These are phyloP conservation scores for Tylopilus sp. DNA, from an alignment of 1,284 basidiomycete genomes.

Conservation along the genomic window DNA sequence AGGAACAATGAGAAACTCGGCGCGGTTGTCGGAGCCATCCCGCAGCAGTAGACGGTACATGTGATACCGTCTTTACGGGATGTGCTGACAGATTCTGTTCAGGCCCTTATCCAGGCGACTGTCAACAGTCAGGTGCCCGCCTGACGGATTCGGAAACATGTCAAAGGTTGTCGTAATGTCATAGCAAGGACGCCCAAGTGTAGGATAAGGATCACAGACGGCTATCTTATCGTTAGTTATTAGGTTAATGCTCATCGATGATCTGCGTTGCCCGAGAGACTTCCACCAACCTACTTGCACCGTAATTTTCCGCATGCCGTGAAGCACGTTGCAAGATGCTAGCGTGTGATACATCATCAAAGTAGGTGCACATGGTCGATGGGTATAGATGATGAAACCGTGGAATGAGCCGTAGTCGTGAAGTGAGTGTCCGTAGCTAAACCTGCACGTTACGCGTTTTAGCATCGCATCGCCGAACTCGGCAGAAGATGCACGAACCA, in stretches of 20 bases:
- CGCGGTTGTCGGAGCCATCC: not conserved
- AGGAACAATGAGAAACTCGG: not conserved
- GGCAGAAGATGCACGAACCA: conserved; percentile 57
- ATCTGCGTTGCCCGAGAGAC: no score
- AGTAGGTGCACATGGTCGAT: conserved; percentile 25
- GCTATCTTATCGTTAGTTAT: not conserved
- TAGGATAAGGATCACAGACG: not conserved
- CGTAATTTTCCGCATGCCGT: not conserved
- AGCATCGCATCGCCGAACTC: conserved; percentile 2
- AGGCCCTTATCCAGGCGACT: not conserved
- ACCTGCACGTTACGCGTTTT: conserved; percentile 14
- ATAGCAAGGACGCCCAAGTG: not conserved
- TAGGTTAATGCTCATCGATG: no score
- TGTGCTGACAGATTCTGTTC: not conserved
- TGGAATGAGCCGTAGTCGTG: conserved; percentile 18
- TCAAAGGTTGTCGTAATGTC: not conserved
- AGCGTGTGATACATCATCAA: conserved; percentile 30
- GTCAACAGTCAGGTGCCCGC: not conserved
- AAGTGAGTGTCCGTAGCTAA: conserved; percentile 16
- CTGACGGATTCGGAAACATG: not conserved
- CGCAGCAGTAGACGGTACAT: not conserved
- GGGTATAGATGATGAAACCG: conserved; percentile 29
- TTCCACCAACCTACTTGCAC: no score
- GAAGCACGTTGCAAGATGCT: conserved; percentile 22
- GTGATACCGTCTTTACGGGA: not conserved